phyloP scores from a whole-genome alignment of 2,329 filamentous ascomycete genomes.

The Cytospora mali region DNA sequence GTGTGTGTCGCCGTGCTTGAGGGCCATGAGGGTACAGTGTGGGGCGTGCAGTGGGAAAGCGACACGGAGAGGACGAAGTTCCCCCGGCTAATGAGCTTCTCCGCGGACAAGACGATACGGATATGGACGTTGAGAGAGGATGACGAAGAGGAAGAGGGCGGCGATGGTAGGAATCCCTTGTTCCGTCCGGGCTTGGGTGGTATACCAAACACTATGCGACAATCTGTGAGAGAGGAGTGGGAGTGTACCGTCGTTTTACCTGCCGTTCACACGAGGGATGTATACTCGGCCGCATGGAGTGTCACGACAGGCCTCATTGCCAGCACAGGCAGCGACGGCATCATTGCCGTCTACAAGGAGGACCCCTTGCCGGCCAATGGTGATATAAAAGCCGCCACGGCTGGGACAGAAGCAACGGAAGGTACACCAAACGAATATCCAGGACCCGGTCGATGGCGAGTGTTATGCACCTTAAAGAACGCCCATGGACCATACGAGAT shows the following conservation, averaged over 20 bases:
- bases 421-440: background rate
- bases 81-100: conserved; percentile 76
- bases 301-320: conserved; percentile 73
- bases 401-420: background rate
- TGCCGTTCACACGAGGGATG: conserved; percentile 71
- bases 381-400: background rate
- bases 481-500: conserved; percentile 93
- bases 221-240: conserved; percentile 81
- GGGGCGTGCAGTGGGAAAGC: conserved; percentile 77
- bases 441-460: conserved; percentile 63
- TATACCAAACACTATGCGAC: conserved; percentile 89
- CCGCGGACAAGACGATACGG: conserved; percentile 77
- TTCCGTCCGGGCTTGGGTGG: conserved; percentile 53
- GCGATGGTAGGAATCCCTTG: conserved; percentile 28
- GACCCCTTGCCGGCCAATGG: conserved; percentile 28
- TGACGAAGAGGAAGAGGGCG: conserved; percentile 47
- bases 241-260: conserved; percentile 76
- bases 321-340: conserved; percentile 87
- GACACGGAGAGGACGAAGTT: conserved; percentile 45
- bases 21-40: conserved; percentile 85
- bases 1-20: conserved; percentile 80
- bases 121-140: conserved; percentile 73
- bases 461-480: conserved; percentile 69
- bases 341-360: conserved; percentile 79
- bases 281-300: conserved; percentile 89